Evolutionary conservation across 2,329 filamentous ascomycete species (phyloP).

Genomic region (Paraconiothyrium brasiliense): DNA sequence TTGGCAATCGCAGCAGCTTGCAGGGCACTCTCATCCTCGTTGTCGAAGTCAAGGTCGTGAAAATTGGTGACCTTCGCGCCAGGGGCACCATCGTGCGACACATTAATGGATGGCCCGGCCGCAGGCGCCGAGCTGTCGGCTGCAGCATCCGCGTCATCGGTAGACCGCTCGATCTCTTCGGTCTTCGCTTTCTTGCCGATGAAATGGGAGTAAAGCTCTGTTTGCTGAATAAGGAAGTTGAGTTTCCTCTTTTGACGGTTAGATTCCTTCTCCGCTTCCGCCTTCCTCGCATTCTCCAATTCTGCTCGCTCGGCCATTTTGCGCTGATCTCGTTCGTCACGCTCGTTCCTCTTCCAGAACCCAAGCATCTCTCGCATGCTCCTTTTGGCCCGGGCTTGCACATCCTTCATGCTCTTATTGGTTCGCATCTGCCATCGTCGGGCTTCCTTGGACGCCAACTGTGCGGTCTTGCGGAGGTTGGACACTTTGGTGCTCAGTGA

Average conservation of each 20-base stretch:
- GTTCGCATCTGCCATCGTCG: conserved; percentile 97
- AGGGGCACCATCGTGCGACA: conserved; percentile 59
- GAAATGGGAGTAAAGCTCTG: conserved; percentile 98
- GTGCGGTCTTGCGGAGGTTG: conserved; percentile 97
- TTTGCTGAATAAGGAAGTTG: conserved; percentile 99
- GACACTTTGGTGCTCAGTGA: conserved; percentile 88
- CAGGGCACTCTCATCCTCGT: conserved; percentile 85
- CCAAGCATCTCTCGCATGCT: conserved; percentile 99
- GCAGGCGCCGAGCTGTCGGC: conserved; percentile 50
- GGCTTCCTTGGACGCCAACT: conserved; percentile 95
- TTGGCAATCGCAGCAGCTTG: conserved; percentile 91
- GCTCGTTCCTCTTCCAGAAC: conserved; percentile 99
- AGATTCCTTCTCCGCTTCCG: conserved; percentile 96
- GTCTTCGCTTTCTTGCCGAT: conserved; percentile 99
- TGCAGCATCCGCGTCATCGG: conserved; percentile 73
- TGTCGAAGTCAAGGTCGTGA: conserved; percentile 94
- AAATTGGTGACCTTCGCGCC: conserved; percentile 87
- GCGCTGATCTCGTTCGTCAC: conserved; percentile 92
- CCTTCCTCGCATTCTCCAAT: conserved; percentile 94
- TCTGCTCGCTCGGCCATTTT: conserved; percentile 96
- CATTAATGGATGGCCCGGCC: conserved; percentile 57
- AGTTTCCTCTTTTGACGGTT: conserved; percentile 98
- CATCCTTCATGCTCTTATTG: conserved; percentile 98
- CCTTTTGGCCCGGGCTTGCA: conserved; percentile 94
- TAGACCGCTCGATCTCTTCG: conserved; percentile 89